phyloP scores from a whole-genome alignment of 2,329 filamentous ascomycete genomes.

The Dactylellina haptotyla region DNA sequence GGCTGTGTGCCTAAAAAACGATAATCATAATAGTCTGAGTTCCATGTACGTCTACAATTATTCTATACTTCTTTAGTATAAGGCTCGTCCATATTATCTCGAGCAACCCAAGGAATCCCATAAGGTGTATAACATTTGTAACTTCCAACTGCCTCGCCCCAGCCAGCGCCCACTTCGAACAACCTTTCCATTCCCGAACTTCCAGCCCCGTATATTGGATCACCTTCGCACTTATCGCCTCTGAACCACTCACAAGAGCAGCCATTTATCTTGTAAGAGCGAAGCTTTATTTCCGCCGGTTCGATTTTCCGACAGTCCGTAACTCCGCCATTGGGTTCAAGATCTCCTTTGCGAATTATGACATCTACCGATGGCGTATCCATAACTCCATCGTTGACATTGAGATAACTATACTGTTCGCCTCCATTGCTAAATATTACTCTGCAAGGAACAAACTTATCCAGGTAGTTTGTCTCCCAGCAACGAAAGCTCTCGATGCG shows the following conservation, averaged over 20 bases:
- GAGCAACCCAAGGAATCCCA: neutral
- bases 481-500: conserved; percentile 9
- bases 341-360: neutral
- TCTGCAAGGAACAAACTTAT: neutral
- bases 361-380: neutral
- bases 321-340: neutral
- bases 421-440: neutral
- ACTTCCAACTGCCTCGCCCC: neutral
- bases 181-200: neutral
- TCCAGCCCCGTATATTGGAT: neutral
- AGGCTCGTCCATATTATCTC: neutral
- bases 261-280: neutral
- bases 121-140: conserved; percentile 15
- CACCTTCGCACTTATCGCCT: neutral
- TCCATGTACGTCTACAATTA: too few relatives aligned
- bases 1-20: too few relatives aligned
- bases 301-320: neutral
- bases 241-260: conserved; percentile 18
- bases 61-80: neutral
- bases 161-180: neutral
- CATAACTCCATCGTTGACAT: neutral
- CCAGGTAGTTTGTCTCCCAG: neutral
- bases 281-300: neutral
- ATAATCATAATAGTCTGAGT: too few relatives aligned
- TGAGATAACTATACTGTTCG: too few relatives aligned